Base-by-base conservation (phyloP, 148 eudicot genomes). In the Chenopodium quinoa region DNA sequence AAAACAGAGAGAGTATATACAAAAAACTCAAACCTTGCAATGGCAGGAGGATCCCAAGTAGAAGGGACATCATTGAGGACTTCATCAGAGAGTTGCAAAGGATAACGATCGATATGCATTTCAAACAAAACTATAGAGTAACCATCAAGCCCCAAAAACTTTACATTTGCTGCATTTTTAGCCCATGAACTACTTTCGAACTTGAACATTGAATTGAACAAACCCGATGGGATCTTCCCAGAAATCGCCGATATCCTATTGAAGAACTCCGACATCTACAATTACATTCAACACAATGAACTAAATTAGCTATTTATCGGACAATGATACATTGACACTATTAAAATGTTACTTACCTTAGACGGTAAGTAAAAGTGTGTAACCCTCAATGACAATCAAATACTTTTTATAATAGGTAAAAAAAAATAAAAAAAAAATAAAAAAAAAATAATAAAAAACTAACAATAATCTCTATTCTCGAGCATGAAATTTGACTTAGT, bases 131-230 rank as follows among this genome's bases (percentile, higher is more conserved):
- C 77, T 4, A 90, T 90, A 29, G 86, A 90, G 80, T 88, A 92
- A 17, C 98, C 94, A 86, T 92, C 92, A 2, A 92, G 71, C 2
- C 91, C 98, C 71, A 94, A 76, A 60, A 81, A 48, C 77, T 94
- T 94, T 16, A 91, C 88, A 20, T 86, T 89, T 0, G 85, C 82
- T 9, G 92, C 95, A 76, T 94, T 97, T 5, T 9, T 79, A 3
- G 90, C 97, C 97, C 98, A 94, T 23, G 97, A 92, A 19, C 92
- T 93, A 64, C 95, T 90, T 12, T 87, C 82, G 14, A 88, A 91
- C 11, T 88, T 90, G 74, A 94, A 94, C 91, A 88, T 71, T 4
- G 92, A 81, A 71, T 92, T 93, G 84, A 92, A 94, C 56, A 83
- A 25, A 2, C 98, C 98, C 0, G 95, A 88, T 1, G 98, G 98